Percentiles rank a stretch among this genome's conserved stretches.
Evolutionary conservation across 1,139 yeast species (phyloP).

Genomic region (Geotrichum siamense): DNA sequence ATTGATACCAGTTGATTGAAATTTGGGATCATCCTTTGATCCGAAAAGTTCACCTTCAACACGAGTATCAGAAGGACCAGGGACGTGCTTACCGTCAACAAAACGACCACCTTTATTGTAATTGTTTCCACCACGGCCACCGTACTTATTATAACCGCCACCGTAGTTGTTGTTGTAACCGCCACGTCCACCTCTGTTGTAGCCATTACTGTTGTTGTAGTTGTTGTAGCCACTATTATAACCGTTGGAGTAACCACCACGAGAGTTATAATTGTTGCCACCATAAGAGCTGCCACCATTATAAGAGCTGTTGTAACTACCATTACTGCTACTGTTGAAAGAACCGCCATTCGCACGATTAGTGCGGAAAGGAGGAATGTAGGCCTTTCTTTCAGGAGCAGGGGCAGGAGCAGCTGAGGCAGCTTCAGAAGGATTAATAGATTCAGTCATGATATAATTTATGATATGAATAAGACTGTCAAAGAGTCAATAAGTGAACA

Average conservation of each 20-base stretch:
- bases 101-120: constrained; percentile 40
- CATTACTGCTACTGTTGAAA: constrained; percentile 7
- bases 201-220: constrained; percentile 17
- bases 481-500: not conserved
- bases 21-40: constrained; percentile 67
- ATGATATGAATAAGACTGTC: constrained; percentile 1
- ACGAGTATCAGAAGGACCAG: constrained; percentile 64
- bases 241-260: constrained; percentile 5
- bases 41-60: constrained; percentile 83
- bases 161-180: constrained; percentile 47
- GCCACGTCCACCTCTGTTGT: constrained; percentile 30
- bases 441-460: constrained; percentile 14
- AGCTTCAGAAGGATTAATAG: constrained; percentile 8
- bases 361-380: constrained; percentile 17
- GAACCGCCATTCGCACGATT: constrained; percentile 8
- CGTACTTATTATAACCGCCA: constrained; percentile 27
- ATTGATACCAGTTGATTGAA: constrained; percentile 95
- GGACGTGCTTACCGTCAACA: constrained; percentile 83
- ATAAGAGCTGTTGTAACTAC: constrained; percentile 3
- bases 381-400: constrained; percentile 14
- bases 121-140: constrained; percentile 23
- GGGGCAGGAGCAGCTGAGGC: constrained; percentile 7
- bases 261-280: constrained; percentile 4
- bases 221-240: not conserved
- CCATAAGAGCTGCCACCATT: constrained; percentile 4